Evolutionary conservation across 805 yeast species (phyloP), one percentile per base, ranked within the genome.

Genomic region (Wickerhamiella azymoides): DNA sequence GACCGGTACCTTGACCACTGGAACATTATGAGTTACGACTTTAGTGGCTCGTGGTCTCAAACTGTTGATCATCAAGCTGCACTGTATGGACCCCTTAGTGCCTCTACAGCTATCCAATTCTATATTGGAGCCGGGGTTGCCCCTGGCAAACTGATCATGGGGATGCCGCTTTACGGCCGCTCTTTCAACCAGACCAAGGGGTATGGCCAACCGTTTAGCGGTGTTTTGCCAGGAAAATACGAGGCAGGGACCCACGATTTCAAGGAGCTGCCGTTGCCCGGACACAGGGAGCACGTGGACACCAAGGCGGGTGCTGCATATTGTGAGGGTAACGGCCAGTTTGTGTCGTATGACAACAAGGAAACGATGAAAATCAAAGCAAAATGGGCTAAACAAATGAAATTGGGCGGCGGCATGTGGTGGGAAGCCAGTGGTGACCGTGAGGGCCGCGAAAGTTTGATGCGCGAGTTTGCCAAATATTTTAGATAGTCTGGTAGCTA

Each of bases 21-120:
- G 81, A 88, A 89, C 58, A 60, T 92, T 48, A 89, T 89, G 97
- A 77, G 92, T 16, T 89, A 92, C 60, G 97, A 92, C 60, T 82
- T 79, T 54, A 64, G 78, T 1, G 97, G 96, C 0, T 67, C 73
- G 8, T 84, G 94, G 94, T 76, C 84, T 1, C 55, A 60, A 0
- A 51, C 40, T 2, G 73, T 80, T 0, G 79, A 72, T 1, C 80
- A 74, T 57, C 96, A 84, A 49, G 76, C 92, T 3, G 84, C 85
- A 61, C 57, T 85, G 50, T 74, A 70, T 48, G 71, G 70, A 2
- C 63, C 59, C 2, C 54, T 73, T 27, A 72, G 73, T 45, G 77
- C 69, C 1, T 73, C 73, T 48, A 59, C 62, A 2, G 74, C 79
- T 0, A 63, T 84, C 2, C 44, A 58, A 1, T 60, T 56, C 45